Base-by-base conservation (phyloP, 2,329 filamentous ascomycete species). In the Penicillium sp. region DNA sequence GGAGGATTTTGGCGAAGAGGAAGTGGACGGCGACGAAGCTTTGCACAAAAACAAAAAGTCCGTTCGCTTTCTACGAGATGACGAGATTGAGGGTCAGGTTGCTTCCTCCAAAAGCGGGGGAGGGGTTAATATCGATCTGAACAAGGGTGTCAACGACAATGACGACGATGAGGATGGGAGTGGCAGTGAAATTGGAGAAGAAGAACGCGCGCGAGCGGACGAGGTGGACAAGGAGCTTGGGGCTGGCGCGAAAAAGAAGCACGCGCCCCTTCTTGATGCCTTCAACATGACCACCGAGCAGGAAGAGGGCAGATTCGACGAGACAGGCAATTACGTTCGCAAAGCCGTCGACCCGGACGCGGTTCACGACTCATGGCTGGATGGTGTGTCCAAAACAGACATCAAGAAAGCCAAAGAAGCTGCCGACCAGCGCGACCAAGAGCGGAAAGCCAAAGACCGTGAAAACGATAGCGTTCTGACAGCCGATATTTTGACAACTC, bases 201-300 rank as follows among this genome's bases (percentile, higher is more conserved):
- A 89, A 59, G 79, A 81, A 57, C 76, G 84, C 44, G 92, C 90
- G 27, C 86, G 85, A 45, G 75, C 90, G 32, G 90, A 90, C 60
- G 89, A 85, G 16, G 70, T 96, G 14, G 94, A 97, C 62, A 88
- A 92, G 50, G 94, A 99, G 72, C 80, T 99, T 5, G 94, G 94
- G 2, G 88, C 90, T 1, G 94, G 94, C 13, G 89, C 89, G 2
- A 88, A 95, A 64, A 97, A 97, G 77, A 89, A 87, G 65, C 91
- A 97, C 72, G 94, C 94, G 1, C 94, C 94, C 1, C 90, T 94
- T 71, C 82, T 99, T 5, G 94, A 97, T 72, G 93, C 93, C 3
- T 99, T 99, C 81, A 97, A 99, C 69, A 89, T 99, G 81, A 86
- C 85, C 55, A 79, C 84, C 11, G 94, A 99, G 72, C 87, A 95